These are phyloP conservation scores for Canavalia ensiformis DNA, from an alignment of 306 rosid genomes.

Conservation along the genomic window DNA sequence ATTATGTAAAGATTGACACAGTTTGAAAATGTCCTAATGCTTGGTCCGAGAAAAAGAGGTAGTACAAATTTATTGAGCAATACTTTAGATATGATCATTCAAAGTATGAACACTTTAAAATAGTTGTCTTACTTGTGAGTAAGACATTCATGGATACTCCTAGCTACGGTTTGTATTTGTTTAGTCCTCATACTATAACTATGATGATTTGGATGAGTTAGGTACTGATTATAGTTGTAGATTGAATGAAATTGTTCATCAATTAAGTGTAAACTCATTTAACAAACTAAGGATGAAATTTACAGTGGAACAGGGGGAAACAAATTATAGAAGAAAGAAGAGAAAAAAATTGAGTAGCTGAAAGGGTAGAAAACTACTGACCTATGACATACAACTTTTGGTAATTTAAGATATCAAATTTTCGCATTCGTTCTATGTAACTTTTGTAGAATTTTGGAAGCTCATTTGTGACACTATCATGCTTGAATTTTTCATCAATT, in stretches of 20 bases:
- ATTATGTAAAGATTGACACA: no score
- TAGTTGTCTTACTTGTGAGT: no score
- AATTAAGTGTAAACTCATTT: conserved; percentile 16
- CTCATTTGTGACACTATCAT: conserved; percentile 55
- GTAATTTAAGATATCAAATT: conserved; percentile 80
- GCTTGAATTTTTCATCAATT: conserved; percentile 69
- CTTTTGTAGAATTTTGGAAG: conserved; percentile 68
- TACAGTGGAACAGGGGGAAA: no score
- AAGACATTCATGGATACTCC: no score
- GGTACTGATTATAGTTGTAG: background rate
- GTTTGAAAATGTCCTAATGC: no score
- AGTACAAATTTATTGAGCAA: no score
- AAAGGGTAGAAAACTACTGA: conserved; percentile 51
- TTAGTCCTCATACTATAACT: no score
- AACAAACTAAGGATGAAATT: background rate
- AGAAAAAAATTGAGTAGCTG: background rate
- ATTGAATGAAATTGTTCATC: background rate
- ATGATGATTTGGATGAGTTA: no score
- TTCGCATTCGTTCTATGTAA: conserved; percentile 80
- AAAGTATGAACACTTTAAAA: no score
- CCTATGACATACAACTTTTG: conserved; percentile 85
- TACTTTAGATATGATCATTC: no score
- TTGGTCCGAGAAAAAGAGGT: no score
- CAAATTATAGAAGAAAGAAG: background rate
- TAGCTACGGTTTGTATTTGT: no score